A percentile compares a stretch with the other conserved stretches of the same genome.
phyloP scores from a whole-genome alignment of 1,139 yeast genomes.

The Debaryomycetaceae sp. region DNA sequence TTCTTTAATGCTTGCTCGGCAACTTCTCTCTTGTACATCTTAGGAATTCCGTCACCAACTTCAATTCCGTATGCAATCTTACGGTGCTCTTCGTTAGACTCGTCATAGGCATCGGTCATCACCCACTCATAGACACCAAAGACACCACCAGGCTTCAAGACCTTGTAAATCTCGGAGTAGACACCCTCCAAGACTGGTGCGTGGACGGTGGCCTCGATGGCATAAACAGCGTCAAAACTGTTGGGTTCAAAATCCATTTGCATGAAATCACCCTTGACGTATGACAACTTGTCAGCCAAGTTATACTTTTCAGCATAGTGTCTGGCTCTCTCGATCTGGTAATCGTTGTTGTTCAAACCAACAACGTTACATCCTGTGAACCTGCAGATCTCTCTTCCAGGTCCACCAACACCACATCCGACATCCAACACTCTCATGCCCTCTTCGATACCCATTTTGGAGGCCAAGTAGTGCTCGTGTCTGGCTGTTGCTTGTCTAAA shows the following conservation, averaged over 20 bases:
- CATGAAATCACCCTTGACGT: conserved; percentile 98
- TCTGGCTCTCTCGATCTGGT: conserved; percentile 91
- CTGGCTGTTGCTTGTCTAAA: conserved; percentile 94
- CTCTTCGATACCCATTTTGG: conserved; percentile 74
- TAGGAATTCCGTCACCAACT: conserved; percentile 98
- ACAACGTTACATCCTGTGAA: conserved; percentile 85
- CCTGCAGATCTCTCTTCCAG: conserved; percentile 92
- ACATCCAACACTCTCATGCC: conserved; percentile 92
- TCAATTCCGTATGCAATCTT: conserved; percentile 96
- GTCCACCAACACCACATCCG: conserved; percentile 99
- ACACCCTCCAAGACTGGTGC: conserved; percentile 98
- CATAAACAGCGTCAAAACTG: conserved; percentile 93
- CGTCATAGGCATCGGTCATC: conserved; percentile 93
- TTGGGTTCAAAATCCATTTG: conserved; percentile 94
- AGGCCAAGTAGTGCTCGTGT: conserved; percentile 94
- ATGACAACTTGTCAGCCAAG: conserved; percentile 69
- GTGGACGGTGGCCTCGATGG: conserved; percentile 98
- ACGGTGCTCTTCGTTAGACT: conserved; percentile 82
- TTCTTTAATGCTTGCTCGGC: conserved; percentile 82
- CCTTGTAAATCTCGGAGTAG: conserved; percentile 90
- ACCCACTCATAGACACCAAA: conserved; percentile 99
- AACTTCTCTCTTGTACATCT: conserved; percentile 83
- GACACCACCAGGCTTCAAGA: conserved; percentile 94
- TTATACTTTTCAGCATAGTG: conserved; percentile 68
- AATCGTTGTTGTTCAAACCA: conserved; percentile 95